Base-by-base conservation (phyloP, 176 grass and related monocot species). In the Melocanna baccifera region DNA sequence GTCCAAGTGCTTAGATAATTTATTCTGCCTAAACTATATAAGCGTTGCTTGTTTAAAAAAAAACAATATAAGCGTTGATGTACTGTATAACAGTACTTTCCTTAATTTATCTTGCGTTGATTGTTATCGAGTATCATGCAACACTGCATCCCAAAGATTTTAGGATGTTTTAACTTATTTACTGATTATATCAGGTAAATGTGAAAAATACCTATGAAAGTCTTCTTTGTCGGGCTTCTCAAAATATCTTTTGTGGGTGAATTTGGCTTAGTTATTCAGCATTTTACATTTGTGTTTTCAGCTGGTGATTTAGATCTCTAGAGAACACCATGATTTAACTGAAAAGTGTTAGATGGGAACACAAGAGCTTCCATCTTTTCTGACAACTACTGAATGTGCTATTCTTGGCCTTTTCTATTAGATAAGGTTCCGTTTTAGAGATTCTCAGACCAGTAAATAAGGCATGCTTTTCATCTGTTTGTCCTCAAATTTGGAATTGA, bases 341-440 rank as follows among this genome's bases (percentile, higher is more conserved):
- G 43, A 50, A 58, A 12, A 41, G 84, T 29, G 48, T 68, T 68
- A 67, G 30, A 83, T 73, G 42, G 68, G 73, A 79, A 68, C 78
- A 83, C 70, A 18, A 36, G 75, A 67, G 59, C 48, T 73, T 66
- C 67, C 79, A 68, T 83, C 84, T 87, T 87, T 74, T 75, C 61
- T 74, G 84, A 87, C 59, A 79, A 73, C 51, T 83, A 83, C 67
- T 74, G 84, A 83, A 87, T 87, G 81, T 87, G 84, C 68, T 90
- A 87, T 83, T 83, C 84, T 68, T 87, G 89, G 59, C 8, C 73
- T 86, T 83, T 87, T 68, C 84, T 68, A 74, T 78, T 57, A 86
- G 88, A 87, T 87, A 90, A 90, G 84, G 79, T 83, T 87, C 74
- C 51, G n/a, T 79, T 83, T 87, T 79, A 67, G 61, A 90, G 67